Evolutionary conservation across 768 basidiomycete genomes (phyloP).

Genomic region (Hygrophorus pudorinus): DNA sequence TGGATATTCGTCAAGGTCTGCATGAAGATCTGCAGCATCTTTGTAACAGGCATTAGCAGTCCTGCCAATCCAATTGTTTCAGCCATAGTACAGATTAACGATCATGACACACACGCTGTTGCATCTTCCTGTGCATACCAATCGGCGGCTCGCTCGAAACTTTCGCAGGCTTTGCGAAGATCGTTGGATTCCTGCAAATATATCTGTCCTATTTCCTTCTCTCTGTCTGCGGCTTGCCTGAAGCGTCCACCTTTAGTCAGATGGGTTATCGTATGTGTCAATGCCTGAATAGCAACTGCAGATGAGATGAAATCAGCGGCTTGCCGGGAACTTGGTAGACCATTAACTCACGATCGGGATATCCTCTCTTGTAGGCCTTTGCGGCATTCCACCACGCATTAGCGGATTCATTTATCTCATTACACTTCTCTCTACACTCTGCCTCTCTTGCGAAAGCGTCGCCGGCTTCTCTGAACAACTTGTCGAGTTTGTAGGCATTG

Average conservation of each 20-base stretch:
- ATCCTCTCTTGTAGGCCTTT: constrained; percentile 88
- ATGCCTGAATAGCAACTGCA: constrained; percentile 81
- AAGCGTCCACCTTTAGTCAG: constrained; percentile 83
- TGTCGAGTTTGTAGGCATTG: constrained; percentile 88
- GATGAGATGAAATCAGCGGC: constrained; percentile 11
- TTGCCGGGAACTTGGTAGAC: neutral
- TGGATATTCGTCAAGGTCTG: constrained; percentile 76
- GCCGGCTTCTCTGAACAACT: constrained; percentile 84
- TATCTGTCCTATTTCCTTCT: constrained; percentile 95
- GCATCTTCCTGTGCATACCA: constrained; percentile 99
- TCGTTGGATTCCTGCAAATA: constrained; percentile 78
- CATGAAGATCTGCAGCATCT: constrained; percentile 92
- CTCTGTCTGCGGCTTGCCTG: constrained; percentile 94
- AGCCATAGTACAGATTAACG: neutral
- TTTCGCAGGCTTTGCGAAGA: constrained; percentile 80
- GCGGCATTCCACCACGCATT: constrained; percentile 99
- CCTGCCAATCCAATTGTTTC: constrained; percentile 29
- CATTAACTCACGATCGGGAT: constrained; percentile 62
- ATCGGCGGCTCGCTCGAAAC: constrained; percentile 84
- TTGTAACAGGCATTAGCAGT: constrained; percentile 95
- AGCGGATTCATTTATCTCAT: constrained; percentile 89
- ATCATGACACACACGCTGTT: constrained; percentile 59
- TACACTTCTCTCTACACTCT: constrained; percentile 82
- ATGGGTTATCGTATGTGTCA: constrained; percentile 75
- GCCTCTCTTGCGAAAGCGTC: constrained; percentile 91